Evolutionary conservation across 345 rosid species (phyloP).

Genomic region (Gossypioides kirkii): DNA sequence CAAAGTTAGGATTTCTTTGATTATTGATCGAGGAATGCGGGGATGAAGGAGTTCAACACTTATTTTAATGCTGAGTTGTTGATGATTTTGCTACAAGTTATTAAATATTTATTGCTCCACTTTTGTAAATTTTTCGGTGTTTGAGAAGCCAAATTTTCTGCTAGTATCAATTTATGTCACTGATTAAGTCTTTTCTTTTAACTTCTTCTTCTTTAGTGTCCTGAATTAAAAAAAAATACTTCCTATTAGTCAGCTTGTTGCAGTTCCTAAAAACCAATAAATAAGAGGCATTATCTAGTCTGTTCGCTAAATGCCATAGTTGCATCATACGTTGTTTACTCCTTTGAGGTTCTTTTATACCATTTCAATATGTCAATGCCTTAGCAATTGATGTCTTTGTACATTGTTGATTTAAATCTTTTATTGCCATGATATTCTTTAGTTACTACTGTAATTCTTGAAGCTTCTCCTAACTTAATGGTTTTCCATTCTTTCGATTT

Average conservation of each 20-base stretch:
- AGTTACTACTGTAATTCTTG: not conserved
- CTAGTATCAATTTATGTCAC: not conserved
- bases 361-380: not conserved
- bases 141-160: not conserved
- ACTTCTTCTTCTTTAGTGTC: not conserved
- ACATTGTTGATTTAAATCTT: not conserved
- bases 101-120: too few species aligned
- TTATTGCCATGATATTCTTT: not conserved
- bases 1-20: not conserved
- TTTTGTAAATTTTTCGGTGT: not conserved
- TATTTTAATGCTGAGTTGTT: not conserved
- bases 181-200: not conserved
- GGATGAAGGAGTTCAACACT: not conserved
- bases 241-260: not conserved
- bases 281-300: not conserved
- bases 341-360: slow-evolving; percentile 4
- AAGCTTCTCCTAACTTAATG: not conserved
- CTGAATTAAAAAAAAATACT: not conserved
- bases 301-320: not conserved
- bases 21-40: not conserved
- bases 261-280: not conserved
- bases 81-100: not conserved
- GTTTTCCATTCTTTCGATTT: not conserved
- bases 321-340: not conserved
- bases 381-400: not conserved